phyloP scores from a whole-genome alignment of 768 basidiomycete genomes.

The Rubroboletus satanas region DNA sequence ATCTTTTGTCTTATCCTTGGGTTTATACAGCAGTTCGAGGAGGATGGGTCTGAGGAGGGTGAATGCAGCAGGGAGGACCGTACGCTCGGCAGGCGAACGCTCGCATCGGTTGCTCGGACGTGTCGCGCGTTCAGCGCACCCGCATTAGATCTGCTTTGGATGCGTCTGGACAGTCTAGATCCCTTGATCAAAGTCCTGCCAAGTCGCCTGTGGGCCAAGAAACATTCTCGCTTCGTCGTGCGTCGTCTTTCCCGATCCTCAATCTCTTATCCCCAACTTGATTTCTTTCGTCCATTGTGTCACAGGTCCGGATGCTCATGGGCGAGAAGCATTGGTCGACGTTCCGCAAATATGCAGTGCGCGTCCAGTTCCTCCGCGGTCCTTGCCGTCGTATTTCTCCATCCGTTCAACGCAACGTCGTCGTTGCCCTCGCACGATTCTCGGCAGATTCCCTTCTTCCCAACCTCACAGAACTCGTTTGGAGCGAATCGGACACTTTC shows the following conservation, averaged over 20 bases:
- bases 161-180: slow-evolving; percentile 12
- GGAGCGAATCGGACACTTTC: slow-evolving; percentile 1
- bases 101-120: slow-evolving; percentile 19
- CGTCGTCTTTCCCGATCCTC: background rate
- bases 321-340: slow-evolving; percentile 11
- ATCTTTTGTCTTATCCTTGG: slow-evolving; percentile 11
- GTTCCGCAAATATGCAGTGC: slow-evolving; percentile 14
- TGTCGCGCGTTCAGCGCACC: slow-evolving; percentile 16
- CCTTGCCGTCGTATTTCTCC: slow-evolving; percentile 5
- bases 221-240: slow-evolving; percentile 2
- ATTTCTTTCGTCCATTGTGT: background rate
- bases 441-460: slow-evolving; percentile 13
- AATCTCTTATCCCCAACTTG: background rate
- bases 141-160: slow-evolving; percentile 22
- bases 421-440: slow-evolving; percentile 5
- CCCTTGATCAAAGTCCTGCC: slow-evolving; percentile 16
- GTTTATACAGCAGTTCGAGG: slow-evolving; percentile 2
- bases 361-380: slow-evolving; percentile 11
- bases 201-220: slow-evolving; percentile 9
- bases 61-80: background rate
- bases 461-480: slow-evolving; percentile 11
- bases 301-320: slow-evolving; percentile 10
- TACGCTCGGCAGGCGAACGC: slow-evolving; percentile 4
- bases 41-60: background rate
- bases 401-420: slow-evolving; percentile 1